These are phyloP conservation scores for Ochromonas danica DNA, from an alignment of 108 stramenopile genomes.

Conservation along the genomic window DNA sequence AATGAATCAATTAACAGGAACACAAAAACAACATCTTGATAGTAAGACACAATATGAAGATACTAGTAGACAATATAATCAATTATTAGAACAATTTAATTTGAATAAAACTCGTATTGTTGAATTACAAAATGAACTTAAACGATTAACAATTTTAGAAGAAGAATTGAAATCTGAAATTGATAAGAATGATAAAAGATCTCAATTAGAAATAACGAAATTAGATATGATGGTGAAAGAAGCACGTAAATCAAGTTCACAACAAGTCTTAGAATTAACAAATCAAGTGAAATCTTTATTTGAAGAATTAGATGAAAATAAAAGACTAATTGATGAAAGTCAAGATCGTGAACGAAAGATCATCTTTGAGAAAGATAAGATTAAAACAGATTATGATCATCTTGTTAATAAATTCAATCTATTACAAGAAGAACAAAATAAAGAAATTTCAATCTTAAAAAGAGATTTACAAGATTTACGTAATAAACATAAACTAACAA, in stretches of 20 bases:
- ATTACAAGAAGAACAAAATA: too few species aligned
- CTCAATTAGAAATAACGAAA: not conserved
- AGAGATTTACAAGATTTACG: slow-evolving; percentile 6
- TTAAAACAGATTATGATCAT: too few species aligned
- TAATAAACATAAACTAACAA: not conserved
- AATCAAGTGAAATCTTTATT: slow-evolving; percentile 21
- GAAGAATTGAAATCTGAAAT: not conserved
- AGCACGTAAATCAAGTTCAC: not conserved
- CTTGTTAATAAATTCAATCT: too few species aligned
- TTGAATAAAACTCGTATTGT: not conserved
- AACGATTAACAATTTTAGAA: not conserved
- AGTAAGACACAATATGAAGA: not conserved
- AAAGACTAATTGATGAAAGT: too few species aligned
- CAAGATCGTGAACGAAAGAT: too few species aligned
- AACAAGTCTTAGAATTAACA: slow-evolving; percentile 13
- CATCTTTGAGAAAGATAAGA: too few species aligned
- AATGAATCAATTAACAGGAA: not conserved
- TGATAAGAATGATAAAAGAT: not conserved
- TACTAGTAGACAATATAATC: not conserved
- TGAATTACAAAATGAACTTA: not conserved
- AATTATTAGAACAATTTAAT: not conserved
- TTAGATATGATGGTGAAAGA: not conserved
- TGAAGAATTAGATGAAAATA: not conserved
- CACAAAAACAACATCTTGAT: not conserved
- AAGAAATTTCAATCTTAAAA: not conserved